A percentile compares a stretch with the other conserved stretches of the same genome.
Conservation (phyloP, 164 flowering plant genomes). For the Piper betle region DNA sequence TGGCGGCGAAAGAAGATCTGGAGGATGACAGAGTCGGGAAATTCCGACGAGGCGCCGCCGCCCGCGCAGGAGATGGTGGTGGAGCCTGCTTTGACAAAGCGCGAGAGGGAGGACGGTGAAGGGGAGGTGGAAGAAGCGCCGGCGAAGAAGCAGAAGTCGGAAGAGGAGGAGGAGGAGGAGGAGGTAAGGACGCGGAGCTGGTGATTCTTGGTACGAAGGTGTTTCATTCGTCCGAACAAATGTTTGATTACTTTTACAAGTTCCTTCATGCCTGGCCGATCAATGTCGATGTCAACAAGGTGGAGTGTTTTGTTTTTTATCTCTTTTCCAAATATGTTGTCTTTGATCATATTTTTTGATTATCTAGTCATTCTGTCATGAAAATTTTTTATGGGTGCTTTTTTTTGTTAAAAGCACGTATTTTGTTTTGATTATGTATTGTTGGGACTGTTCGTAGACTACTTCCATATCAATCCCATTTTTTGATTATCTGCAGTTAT, state of each 20-base stretch:
- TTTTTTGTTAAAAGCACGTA: too few relatives aligned
- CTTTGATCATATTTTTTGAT: too few relatives aligned
- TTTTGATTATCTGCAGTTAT: too few relatives aligned
- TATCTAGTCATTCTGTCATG: too few relatives aligned
- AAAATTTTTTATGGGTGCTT: too few relatives aligned
- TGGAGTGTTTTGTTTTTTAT: slow-evolving; percentile 4
- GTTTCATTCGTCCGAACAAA: slow-evolving; percentile 51
- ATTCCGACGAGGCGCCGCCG: too few relatives aligned
- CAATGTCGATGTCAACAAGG: slow-evolving; percentile 65
- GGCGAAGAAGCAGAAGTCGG: slow-evolving; percentile 1
- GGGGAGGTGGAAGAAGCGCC: background rate
- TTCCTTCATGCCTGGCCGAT: slow-evolving; percentile 71
- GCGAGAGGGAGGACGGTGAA: background rate
- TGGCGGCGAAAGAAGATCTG: too few relatives aligned
- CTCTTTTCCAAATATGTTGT: background rate
- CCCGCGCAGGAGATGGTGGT: too few relatives aligned
- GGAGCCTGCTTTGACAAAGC: background rate
- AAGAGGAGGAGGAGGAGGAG: background rate
- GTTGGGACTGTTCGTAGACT: too few relatives aligned
- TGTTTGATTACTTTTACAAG: slow-evolving; percentile 77
- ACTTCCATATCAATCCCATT: too few relatives aligned
- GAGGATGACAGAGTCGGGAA: too few relatives aligned
- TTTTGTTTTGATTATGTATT: too few relatives aligned
- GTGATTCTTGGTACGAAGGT: slow-evolving; percentile 55
- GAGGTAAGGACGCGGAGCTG: slow-evolving; percentile 15